Conservation (phyloP, 768 basidiomycete species). For the Suillus subalutaceus region DNA sequence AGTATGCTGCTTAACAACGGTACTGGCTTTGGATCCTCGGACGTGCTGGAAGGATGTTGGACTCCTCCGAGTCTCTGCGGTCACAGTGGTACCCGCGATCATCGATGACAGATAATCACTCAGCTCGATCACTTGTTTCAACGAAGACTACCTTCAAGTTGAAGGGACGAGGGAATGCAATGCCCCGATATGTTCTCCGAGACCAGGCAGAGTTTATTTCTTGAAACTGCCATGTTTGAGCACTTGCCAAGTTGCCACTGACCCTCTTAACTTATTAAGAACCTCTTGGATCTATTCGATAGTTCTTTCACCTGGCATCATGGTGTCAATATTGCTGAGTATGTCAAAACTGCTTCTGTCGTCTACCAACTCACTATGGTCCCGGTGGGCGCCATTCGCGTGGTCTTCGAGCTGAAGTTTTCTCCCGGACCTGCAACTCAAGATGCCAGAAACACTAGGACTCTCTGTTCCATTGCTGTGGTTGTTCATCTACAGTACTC, state of each 20-base stretch:
- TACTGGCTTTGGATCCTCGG: neutral
- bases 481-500: constrained; percentile 56
- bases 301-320: constrained; percentile 42
- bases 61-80: neutral
- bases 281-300: neutral
- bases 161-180: constrained; percentile 12
- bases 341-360: constrained; percentile 55
- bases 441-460: constrained; percentile 56
- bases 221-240: neutral
- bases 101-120: neutral
- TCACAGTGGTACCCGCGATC: neutral
- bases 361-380: constrained; percentile 59
- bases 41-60: neutral
- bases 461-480: constrained; percentile 59
- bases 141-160: neutral
- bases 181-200: neutral
- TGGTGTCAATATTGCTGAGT: constrained; percentile 61
- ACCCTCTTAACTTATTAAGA: neutral
- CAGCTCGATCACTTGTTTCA: neutral
- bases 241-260: neutral
- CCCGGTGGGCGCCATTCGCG: constrained; percentile 39
- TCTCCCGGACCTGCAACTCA: constrained; percentile 43
- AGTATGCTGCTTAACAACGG: neutral
- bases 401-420: neutral
- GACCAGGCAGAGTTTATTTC: neutral